phyloP scores from a whole-genome alignment of 805 yeast genomes.

The Pichia thaimueangensis region DNA sequence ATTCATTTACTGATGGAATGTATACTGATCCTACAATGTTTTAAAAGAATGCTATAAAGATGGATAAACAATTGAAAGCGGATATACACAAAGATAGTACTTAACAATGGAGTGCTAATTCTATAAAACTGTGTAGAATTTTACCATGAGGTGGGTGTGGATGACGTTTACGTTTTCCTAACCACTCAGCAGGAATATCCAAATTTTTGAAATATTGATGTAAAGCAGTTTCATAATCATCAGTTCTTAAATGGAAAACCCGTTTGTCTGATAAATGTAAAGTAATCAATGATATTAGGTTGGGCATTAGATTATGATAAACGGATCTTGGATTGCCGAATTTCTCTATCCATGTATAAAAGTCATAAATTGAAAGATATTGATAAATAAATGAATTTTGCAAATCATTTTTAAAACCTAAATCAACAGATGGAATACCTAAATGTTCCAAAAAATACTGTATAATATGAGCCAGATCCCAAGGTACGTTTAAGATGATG shows the following conservation, averaged over 20 bases:
- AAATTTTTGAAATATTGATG: slow-evolving; percentile 39
- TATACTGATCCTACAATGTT: too few relatives aligned
- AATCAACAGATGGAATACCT: slow-evolving; percentile 53
- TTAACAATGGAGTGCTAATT: too few relatives aligned
- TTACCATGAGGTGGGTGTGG: too few relatives aligned
- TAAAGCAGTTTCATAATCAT: slow-evolving; percentile 47
- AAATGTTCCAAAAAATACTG: slow-evolving; percentile 53
- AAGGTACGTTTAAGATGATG: too few relatives aligned
- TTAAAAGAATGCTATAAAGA: too few relatives aligned
- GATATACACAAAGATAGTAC: too few relatives aligned
- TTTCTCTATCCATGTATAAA: slow-evolving; percentile 60
- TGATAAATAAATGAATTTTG: slow-evolving; percentile 56
- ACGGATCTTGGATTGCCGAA: slow-evolving; percentile 58
- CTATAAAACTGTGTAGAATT: too few relatives aligned
- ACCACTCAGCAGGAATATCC: slow-evolving; percentile 23
- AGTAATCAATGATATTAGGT: slow-evolving; percentile 44
- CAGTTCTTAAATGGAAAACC: slow-evolving; percentile 36
- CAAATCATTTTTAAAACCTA: slow-evolving; percentile 41
- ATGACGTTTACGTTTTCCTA: too few relatives aligned
- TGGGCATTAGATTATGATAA: slow-evolving; percentile 51
- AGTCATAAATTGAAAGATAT: slow-evolving; percentile 71
- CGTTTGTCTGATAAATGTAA: slow-evolving; percentile 44
- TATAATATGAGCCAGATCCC: slow-evolving; percentile 70
- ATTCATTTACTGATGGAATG: too few relatives aligned
- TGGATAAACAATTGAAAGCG: too few relatives aligned